Percentiles rank a stretch among this genome's conserved stretches.
Evolutionary conservation across 176 grass and related monocot species (phyloP).

Genomic region (Avena eriantha): DNA sequence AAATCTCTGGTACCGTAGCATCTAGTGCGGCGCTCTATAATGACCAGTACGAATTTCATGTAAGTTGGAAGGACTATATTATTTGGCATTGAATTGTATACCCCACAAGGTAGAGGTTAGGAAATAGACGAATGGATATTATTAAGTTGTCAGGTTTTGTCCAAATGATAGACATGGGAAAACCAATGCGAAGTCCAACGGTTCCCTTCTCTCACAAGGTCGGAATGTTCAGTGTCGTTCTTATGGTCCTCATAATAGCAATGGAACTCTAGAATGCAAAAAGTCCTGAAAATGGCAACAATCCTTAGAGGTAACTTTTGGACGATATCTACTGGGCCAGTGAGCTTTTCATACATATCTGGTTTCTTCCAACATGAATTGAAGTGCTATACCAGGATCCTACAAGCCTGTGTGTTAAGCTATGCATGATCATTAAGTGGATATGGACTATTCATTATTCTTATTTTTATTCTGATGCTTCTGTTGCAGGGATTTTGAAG

Average conservation of each 20-base stretch:
- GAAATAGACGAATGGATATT: slow-evolving; percentile 49
- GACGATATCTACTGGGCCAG: not conserved
- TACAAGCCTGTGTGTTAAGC: not conserved
- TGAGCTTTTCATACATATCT: slow-evolving; percentile 6
- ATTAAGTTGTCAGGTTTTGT: slow-evolving; percentile 40
- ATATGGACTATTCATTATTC: not conserved
- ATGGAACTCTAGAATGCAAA: slow-evolving; percentile 53
- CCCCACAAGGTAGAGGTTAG: slow-evolving; percentile 47
- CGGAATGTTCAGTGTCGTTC: slow-evolving; percentile 46
- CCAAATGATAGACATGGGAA: slow-evolving; percentile 45
- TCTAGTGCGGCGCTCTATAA: slow-evolving; percentile 39
- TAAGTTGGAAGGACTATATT: slow-evolving; percentile 29
- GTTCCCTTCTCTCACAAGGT: slow-evolving; percentile 31
- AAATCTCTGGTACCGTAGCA: slow-evolving; percentile 51
- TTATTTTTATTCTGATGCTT: not conserved
- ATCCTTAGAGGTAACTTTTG: slow-evolving; percentile 58
- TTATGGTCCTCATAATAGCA: slow-evolving; percentile 51
- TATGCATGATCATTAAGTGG: slow-evolving; percentile 7
- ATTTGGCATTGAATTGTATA: slow-evolving; percentile 40
- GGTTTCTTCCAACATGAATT: slow-evolving; percentile 1
- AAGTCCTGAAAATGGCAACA: slow-evolving; percentile 42
- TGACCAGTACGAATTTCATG: slow-evolving; percentile 40
- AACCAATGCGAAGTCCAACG: slow-evolving; percentile 34
- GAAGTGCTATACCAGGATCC: not conserved
- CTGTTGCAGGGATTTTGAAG: slow-evolving; percentile 45